phyloP scores from a whole-genome alignment of 2,329 filamentous ascomycete genomes.

The Cladosporium sp. region DNA sequence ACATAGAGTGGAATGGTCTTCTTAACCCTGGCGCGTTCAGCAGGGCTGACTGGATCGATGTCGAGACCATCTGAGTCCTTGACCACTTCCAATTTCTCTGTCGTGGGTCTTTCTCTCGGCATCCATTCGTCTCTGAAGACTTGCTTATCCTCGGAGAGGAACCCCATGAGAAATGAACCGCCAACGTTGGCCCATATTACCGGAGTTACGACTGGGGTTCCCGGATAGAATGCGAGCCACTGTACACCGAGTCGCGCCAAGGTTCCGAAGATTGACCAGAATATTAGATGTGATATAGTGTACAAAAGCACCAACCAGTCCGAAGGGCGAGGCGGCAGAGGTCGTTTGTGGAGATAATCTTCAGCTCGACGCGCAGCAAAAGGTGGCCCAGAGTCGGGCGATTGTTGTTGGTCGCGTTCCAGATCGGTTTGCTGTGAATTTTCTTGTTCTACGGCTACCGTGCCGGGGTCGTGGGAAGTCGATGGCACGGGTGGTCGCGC shows the following conservation, averaged over 20 bases:
- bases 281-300: constrained; percentile 73
- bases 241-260: constrained; percentile 76
- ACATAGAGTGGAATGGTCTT: constrained; percentile 87
- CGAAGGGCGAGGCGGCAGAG: constrained; percentile 1
- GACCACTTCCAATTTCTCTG: constrained; percentile 33
- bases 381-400: constrained; percentile 48
- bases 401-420: constrained; percentile 39
- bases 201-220: constrained; percentile 66
- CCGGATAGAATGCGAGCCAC: constrained; percentile 73
- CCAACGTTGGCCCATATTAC: constrained; percentile 84
- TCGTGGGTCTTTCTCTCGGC: constrained; percentile 33
- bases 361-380: constrained; percentile 1
- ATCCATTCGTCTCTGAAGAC: constrained; percentile 66
- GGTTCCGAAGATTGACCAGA: constrained; percentile 82
- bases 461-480: neutral
- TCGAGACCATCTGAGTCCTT: constrained; percentile 13
- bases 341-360: constrained; percentile 4
- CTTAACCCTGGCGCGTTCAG: constrained; percentile 52
- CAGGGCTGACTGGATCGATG: constrained; percentile 32
- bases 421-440: neutral
- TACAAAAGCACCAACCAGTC: constrained; percentile 35
- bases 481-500: neutral
- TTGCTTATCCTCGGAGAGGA: constrained; percentile 71
- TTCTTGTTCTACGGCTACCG: neutral
- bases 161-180: constrained; percentile 79